phyloP scores from a whole-genome alignment of 2,329 filamentous ascomycete genomes.

The Raffaelea arxii region DNA sequence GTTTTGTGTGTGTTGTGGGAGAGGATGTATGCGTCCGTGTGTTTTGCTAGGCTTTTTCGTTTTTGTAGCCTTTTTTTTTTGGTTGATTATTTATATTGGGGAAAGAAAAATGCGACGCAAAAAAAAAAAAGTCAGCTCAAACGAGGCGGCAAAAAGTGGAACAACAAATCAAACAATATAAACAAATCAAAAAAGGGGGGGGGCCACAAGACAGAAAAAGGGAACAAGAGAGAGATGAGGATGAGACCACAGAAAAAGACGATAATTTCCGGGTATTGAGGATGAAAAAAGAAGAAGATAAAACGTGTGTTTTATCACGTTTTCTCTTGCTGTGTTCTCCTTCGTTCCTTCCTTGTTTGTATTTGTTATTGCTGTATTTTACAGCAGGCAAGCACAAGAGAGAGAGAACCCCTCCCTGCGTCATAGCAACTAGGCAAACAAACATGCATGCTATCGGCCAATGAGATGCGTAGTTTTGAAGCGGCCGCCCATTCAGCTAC shows the following conservation, averaged over 20 bases:
- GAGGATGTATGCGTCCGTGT: too few relatives aligned
- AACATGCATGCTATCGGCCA: neutral
- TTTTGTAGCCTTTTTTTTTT: too few relatives aligned
- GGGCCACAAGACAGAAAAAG: neutral
- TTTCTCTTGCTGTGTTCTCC: neutral
- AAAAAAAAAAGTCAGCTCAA: neutral
- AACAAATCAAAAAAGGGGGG: neutral
- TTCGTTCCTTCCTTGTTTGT: neutral
- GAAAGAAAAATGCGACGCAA: neutral
- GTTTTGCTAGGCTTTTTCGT: too few relatives aligned
- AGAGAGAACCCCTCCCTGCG: constrained; percentile 1
- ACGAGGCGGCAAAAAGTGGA: neutral
- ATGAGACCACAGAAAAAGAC: neutral
- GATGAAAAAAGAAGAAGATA: too few relatives aligned
- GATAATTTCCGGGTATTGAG: neutral
- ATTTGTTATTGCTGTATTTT: too few relatives aligned
- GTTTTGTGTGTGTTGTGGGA: too few relatives aligned
- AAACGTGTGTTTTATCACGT: too few relatives aligned
- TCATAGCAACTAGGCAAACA: constrained; percentile 5
- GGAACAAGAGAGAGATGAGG: neutral
- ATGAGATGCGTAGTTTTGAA: neutral
- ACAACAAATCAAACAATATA: neutral
- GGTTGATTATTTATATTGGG: neutral
- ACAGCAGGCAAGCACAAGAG: too few relatives aligned
- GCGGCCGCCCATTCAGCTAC: neutral